Evolutionary conservation across 192 early-diverging fungal species (phyloP), one percentile per base, ranked within the genome.

Genomic region (Linnemannia zychae): DNA sequence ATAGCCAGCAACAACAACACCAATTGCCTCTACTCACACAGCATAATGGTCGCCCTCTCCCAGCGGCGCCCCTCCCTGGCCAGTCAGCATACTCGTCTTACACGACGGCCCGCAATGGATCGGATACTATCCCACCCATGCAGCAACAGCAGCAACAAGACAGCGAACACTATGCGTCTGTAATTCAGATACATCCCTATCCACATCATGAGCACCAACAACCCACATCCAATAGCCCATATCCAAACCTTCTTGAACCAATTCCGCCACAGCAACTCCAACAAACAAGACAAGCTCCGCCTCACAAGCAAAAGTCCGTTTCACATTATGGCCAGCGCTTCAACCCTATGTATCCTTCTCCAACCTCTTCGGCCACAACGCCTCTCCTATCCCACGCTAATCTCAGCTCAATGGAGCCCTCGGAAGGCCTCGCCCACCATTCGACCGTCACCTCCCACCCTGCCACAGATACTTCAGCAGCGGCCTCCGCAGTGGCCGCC

Each of bases 321-420:
- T 71, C 82, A 3, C 73, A 84, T 65, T 84, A 84, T 34, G 82
- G 72, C 12, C 76, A 74, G n/a, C 76, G 82, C 36, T 84, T 66
- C 40, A 77, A 84, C 36, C 82, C 82, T 1, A 84, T 84, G 76
- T 84, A 84, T 44, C 77, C 82, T 31, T 84, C 82, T 9, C 82
- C 82, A 36, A 48, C 76, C 7, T 66, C 82, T 15, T 84, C 82
- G 5, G 74, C 82, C 15, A 79, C 76, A 15, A 83, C 81, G 11
- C 81, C 81, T 18, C 67, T 74, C 17, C 67, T 82, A 38, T 71
- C 81, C 18, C 70, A 83, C 71, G 76, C 82, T 0, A 79, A 76
- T 13, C 67, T 79, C 33, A 84, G 71, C 46, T 46, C 76, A 22
- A n/a, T 48, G 68, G 11, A 67, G 7, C 71, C 71, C 24, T 40